phyloP scores from a whole-genome alignment of 768 basidiomycete genomes.

The Mycena sanguinolenta region DNA sequence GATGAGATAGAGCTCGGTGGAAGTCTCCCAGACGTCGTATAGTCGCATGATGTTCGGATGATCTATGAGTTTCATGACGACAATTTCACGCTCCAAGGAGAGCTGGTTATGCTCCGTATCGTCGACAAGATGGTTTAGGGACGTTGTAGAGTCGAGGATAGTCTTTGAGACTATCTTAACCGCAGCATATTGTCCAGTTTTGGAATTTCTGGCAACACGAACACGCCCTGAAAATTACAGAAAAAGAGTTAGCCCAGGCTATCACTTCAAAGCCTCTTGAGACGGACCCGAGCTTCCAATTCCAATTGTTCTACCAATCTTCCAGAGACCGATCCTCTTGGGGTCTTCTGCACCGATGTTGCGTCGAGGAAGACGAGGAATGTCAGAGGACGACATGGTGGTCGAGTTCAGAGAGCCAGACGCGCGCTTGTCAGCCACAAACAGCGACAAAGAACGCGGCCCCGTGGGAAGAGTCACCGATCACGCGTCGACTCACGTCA shows the following conservation, averaged over 20 bases:
- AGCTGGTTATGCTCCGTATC: slow-evolving; percentile 83
- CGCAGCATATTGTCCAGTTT: slow-evolving; percentile 90
- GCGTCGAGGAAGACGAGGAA: slow-evolving; percentile 44
- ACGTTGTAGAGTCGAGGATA: slow-evolving; percentile 74
- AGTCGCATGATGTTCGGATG: slow-evolving; percentile 95
- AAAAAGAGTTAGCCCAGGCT: not conserved
- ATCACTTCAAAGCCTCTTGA: not conserved
- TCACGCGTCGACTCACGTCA: slow-evolving; percentile 35
- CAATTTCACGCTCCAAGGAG: slow-evolving; percentile 92
- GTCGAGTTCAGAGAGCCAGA: slow-evolving; percentile 1
- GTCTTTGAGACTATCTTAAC: slow-evolving; percentile 94
- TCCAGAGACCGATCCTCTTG: slow-evolving; percentile 85
- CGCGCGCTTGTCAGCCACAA: slow-evolving; percentile 1
- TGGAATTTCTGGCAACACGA: slow-evolving; percentile 88
- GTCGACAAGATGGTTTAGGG: slow-evolving; percentile 76
- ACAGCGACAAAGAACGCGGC: slow-evolving; percentile 53
- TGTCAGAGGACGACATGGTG: slow-evolving; percentile 46
- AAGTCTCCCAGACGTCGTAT: slow-evolving; percentile 98
- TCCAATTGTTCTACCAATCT: slow-evolving; percentile 87
- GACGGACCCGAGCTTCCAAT: slow-evolving; percentile 81
- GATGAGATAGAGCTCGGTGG: slow-evolving; percentile 88
- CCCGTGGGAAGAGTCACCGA: slow-evolving; percentile 18
- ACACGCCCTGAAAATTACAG: slow-evolving; percentile 77
- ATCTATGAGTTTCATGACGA: slow-evolving; percentile 97
- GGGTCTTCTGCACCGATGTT: slow-evolving; percentile 57